These are phyloP conservation scores for Talaromyces piceae DNA, from an alignment of 2,329 filamentous ascomycete genomes.

Conservation along the genomic window DNA sequence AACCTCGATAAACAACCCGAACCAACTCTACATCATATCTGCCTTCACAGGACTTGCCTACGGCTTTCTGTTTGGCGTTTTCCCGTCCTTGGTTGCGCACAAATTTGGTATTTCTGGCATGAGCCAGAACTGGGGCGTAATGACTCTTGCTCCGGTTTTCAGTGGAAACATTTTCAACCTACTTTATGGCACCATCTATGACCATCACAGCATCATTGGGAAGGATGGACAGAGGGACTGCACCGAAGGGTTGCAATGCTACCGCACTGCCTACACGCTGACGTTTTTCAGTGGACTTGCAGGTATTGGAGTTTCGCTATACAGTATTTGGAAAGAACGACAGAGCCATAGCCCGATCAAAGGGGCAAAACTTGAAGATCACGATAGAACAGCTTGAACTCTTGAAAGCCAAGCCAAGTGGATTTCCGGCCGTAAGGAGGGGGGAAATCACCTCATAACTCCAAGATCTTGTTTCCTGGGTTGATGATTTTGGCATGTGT, in stretches of 20 bases:
- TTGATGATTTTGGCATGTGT: too few species aligned
- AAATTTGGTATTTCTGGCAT: constrained; percentile 84
- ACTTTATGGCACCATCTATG: constrained; percentile 78
- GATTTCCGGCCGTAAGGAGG: not conserved
- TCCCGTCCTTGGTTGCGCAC: constrained; percentile 81
- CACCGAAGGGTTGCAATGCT: constrained; percentile 70
- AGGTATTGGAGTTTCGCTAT: constrained; percentile 63
- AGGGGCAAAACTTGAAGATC: constrained; percentile 21
- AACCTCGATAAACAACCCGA: constrained; percentile 66
- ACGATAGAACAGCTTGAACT: constrained; percentile 26
- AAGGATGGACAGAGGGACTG: constrained; percentile 67
- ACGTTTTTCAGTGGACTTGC: constrained; percentile 65
- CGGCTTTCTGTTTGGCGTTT: constrained; percentile 89
- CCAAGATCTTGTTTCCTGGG: too few species aligned
- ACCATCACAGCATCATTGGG: constrained; percentile 65
- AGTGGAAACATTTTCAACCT: constrained; percentile 90
- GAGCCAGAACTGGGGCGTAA: constrained; percentile 92
- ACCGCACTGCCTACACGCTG: constrained; percentile 69
- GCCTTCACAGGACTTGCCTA: constrained; percentile 81
- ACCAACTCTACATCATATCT: constrained; percentile 69
- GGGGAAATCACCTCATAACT: too few species aligned
- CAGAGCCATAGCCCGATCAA: constrained; percentile 17
- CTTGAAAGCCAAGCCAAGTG: not conserved
- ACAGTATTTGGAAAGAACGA: constrained; percentile 37
- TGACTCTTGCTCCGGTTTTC: constrained; percentile 82